Evolutionary conservation across 768 basidiomycete genomes (phyloP).

Genomic region (Rhodotorula toruloides): DNA sequence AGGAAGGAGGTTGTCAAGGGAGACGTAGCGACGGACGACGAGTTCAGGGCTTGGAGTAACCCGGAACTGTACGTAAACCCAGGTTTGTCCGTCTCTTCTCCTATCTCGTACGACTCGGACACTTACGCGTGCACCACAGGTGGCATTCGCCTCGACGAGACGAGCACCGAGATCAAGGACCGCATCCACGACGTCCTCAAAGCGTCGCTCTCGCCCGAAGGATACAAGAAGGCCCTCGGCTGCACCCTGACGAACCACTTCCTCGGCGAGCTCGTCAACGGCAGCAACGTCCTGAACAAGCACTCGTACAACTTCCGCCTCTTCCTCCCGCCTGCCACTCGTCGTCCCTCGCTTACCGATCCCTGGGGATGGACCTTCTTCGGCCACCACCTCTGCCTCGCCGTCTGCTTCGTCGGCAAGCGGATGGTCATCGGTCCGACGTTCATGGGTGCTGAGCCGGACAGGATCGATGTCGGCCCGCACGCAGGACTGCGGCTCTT

Average conservation of each 20-base stretch:
- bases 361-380: constrained; percentile 44
- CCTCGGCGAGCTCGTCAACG: constrained; percentile 43
- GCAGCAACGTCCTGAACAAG: constrained; percentile 40
- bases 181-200: constrained; percentile 41
- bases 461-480: constrained; percentile 42
- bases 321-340: constrained; percentile 16
- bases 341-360: constrained; percentile 24
- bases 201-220: constrained; percentile 39
- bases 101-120: neutral
- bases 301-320: constrained; percentile 44
- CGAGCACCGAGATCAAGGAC: constrained; percentile 28
- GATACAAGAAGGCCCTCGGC: constrained; percentile 42
- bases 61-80: constrained; percentile 44
- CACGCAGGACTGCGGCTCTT: constrained; percentile 43
- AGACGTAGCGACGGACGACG: constrained; percentile 35
- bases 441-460: constrained; percentile 45
- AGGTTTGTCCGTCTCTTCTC: constrained; percentile 14
- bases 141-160: constrained; percentile 43
- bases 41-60: constrained; percentile 39
- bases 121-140: constrained; percentile 19
- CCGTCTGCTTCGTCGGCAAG: constrained; percentile 42
- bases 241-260: constrained; percentile 44
- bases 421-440: constrained; percentile 43
- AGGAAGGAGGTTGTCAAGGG: constrained; percentile 31
- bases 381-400: constrained; percentile 44